phyloP scores from a whole-genome alignment of 176 grass and related monocot genomes.

The Oryza meyeriana region DNA sequence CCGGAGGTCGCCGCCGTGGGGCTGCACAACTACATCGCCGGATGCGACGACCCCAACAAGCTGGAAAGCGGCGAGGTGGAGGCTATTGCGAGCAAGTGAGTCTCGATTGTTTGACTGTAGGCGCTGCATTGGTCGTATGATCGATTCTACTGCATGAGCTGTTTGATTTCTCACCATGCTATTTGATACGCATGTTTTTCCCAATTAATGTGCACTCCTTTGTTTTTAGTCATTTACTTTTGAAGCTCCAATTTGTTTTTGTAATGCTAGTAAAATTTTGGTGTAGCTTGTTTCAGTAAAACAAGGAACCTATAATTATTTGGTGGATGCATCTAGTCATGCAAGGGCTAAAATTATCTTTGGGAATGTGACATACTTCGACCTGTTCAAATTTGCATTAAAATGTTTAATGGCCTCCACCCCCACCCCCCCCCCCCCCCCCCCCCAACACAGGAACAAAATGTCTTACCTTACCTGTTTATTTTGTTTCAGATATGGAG shows the following conservation, averaged over 20 bases:
- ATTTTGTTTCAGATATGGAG: conserved; percentile 65
- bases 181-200: not conserved
- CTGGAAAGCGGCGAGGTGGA: conserved; percentile 66
- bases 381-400: not conserved
- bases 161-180: not conserved
- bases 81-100: conserved; percentile 70
- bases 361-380: not conserved
- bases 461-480: conserved; percentile 33
- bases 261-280: not conserved
- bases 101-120: not conserved
- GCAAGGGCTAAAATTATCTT: not conserved
- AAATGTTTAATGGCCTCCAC: not conserved
- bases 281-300: not conserved
- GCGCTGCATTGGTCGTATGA: not conserved
- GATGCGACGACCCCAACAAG: conserved; percentile 61
- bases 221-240: not conserved
- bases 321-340: not conserved
- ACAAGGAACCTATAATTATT: not conserved
- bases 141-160: not conserved
- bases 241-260: not conserved
- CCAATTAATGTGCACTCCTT: not conserved
- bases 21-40: conserved; percentile 80
- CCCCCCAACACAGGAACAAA: not conserved
- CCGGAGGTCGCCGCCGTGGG: conserved; percentile 76
- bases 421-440: no score